A percentile compares a stretch with the other conserved stretches of the same genome.
Evolutionary conservation across 805 yeast genomes (phyloP).

Genomic region (Maudiozyma bulderi): DNA sequence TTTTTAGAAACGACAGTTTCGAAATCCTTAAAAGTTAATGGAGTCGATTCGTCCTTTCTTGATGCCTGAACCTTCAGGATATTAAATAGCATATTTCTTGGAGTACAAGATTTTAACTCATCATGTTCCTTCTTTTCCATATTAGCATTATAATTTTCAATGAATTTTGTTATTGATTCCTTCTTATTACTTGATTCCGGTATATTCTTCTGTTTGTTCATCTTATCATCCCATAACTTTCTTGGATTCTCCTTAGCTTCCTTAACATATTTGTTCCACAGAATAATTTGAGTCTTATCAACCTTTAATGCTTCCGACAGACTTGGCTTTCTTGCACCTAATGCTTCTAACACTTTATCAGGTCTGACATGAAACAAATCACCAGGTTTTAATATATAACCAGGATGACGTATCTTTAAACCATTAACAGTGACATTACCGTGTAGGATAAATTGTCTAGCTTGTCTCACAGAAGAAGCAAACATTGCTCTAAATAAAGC

Average conservation of each 20-base stretch:
- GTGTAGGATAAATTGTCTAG: constrained; percentile 73
- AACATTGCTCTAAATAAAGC: constrained; percentile 88
- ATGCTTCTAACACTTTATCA: constrained; percentile 70
- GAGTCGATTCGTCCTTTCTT: constrained; percentile 9
- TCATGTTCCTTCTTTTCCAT: constrained; percentile 16
- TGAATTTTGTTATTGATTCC: constrained; percentile 15
- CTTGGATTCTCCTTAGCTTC: constrained; percentile 41
- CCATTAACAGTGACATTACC: constrained; percentile 87
- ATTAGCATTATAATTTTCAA: constrained; percentile 18
- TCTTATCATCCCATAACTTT: constrained; percentile 19
- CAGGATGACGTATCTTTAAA: constrained; percentile 63
- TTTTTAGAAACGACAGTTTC: constrained; percentile 30
- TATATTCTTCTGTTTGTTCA: constrained; percentile 16
- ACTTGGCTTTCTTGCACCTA: constrained; percentile 80
- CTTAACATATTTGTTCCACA: constrained; percentile 68
- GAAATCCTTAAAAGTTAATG: constrained; percentile 27
- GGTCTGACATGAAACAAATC: constrained; percentile 83
- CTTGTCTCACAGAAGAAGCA: constrained; percentile 89
- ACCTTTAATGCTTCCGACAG: constrained; percentile 54
- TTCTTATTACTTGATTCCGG: constrained; percentile 21
- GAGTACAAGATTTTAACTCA: constrained; percentile 30
- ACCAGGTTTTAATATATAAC: constrained; percentile 69
- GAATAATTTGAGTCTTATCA: constrained; percentile 60
- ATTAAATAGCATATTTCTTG: constrained; percentile 38
- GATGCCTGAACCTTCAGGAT: constrained; percentile 30